These are phyloP conservation scores for Nicotiana attenuata DNA, from an alignment of 257 asterid species.

Conservation along the genomic window DNA sequence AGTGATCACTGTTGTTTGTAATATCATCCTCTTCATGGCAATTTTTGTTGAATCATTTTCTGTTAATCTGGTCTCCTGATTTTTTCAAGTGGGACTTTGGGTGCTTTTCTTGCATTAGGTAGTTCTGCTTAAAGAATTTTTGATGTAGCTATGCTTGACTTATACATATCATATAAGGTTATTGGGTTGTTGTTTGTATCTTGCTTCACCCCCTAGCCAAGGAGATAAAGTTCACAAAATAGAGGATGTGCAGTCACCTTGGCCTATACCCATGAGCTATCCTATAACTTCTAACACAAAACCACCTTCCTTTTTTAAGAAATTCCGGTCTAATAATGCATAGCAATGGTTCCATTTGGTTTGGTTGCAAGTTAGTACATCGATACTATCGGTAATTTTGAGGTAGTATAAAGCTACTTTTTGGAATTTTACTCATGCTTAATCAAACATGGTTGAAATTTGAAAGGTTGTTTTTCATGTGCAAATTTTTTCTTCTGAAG, in stretches of 20 bases:
- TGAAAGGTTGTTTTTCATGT: not conserved
- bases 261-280: not conserved
- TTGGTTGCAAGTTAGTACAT: not conserved
- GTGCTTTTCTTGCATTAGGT: not conserved
- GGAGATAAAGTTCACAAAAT: not conserved
- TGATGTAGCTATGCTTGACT: not conserved
- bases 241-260: not conserved
- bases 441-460: slow-evolving; percentile 2
- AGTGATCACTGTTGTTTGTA: not conserved
- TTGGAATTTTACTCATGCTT: not conserved
- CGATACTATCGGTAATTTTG: not conserved
- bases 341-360: not conserved
- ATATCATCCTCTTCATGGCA: not conserved
- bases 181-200: not conserved
- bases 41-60: not conserved
- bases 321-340: not conserved
- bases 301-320: not conserved
- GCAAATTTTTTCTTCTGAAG: not conserved
- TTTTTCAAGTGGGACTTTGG: not conserved
- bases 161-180: not conserved
- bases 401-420: not conserved
- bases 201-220: not conserved
- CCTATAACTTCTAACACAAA: not conserved
- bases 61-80: not conserved
- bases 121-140: not conserved